Base-by-base conservation (phyloP, 2,329 filamentous ascomycete species). In the Colletotrichum lentis region DNA sequence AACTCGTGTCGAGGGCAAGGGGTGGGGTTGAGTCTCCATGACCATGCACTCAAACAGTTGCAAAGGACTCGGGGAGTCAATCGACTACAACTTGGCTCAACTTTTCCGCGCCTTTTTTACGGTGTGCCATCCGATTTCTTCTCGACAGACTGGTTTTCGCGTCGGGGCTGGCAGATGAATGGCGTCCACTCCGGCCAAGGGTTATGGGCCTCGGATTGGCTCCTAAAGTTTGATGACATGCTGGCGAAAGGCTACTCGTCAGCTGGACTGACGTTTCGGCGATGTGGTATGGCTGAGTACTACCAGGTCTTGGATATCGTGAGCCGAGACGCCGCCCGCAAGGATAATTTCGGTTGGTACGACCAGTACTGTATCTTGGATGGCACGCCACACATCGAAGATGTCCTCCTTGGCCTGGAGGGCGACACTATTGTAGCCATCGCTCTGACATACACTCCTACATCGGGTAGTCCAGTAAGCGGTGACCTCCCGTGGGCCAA, bases 91-190 rank as follows among this genome's bases (percentile, higher is more conserved):
- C 79, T 89, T 12, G 87, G 87, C 55, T 86, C 82, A 72, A 85
- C 85, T 0, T 89, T 88, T 71, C 87, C 87, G 31, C 82, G 87
- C 27, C 78, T 89, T 0, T 74, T 89, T 5, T 86, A 84, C 72
- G 87, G 87, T 0, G 78, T 86, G 46, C 85, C 85, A 0, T 69
- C 76, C 4, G 81, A 81, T 14, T 76, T 79, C 39, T 72, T 76
- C 5, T 78, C 77, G 6, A 77, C 81, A 61, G 80, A 80, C 24
- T 89, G 86, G 86, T 87, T 89, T 70, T 76, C 79, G 52, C 81
- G 81, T 43, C 81, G 84, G 59, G 84, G 83, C 12, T 89, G 87
- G 87, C 75, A 77, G 24, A 78, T 87, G 69, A 50, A 61, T 71
- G 78, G 76, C 52, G 73, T 76, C 24, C 72, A 73, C 8, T 78